Base-by-base conservation (phyloP, 2,329 filamentous ascomycete genomes). In the Trichoderma afroharzianum region DNA sequence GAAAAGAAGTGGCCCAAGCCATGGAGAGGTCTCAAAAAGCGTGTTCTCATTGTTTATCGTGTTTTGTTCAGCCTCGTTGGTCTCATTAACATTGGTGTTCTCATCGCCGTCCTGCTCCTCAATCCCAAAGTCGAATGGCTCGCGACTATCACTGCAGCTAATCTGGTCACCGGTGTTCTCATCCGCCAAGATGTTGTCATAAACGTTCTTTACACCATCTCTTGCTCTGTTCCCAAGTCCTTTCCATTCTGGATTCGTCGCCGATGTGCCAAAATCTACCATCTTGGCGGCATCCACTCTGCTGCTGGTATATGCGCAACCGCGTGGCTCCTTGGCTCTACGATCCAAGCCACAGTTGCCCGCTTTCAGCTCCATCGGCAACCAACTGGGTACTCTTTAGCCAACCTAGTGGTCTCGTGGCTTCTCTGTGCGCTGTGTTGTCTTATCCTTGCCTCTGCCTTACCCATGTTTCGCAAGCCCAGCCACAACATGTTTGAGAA, bases 401-500 rank as follows among this genome's bases (percentile, higher is more conserved):
- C 81, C 58, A 81, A 80, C 14, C 76, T 81, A 39, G 82, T 85
- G 14, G 79, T 92, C 30, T 86, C 88, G 14, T 91, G 88, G 76
- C 77, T 90, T 53, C 84, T 93, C 53, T 82, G 88, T 58, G 78
- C 82, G 2, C 83, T 93, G 64, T 84, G 92, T 74, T 76, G 88
- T 70, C 76, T 82, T 50, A 91, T 94, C 76, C 84, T 92, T 64
- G 81, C 83, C 61, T 87, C 89, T 66, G 90, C 92, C 2, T 86
- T 91, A 78, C 92, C 92, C 3, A 78, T 80, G 11, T 84, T 94
- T 74, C 88, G 92, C 26, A 83, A 85, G 74, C 86, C 83, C 61
- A 84, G 86, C 73, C 92, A 94, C 82, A 87, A 94, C 80, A 80
- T 85, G 71, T 94, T 93, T 77, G 92, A 94, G 81, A 81, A 88